Evolutionary conservation across 345 rosid genomes (phyloP), one percentile per base, ranked within the genome.

Genomic region (Anastatica hierochuntica): DNA sequence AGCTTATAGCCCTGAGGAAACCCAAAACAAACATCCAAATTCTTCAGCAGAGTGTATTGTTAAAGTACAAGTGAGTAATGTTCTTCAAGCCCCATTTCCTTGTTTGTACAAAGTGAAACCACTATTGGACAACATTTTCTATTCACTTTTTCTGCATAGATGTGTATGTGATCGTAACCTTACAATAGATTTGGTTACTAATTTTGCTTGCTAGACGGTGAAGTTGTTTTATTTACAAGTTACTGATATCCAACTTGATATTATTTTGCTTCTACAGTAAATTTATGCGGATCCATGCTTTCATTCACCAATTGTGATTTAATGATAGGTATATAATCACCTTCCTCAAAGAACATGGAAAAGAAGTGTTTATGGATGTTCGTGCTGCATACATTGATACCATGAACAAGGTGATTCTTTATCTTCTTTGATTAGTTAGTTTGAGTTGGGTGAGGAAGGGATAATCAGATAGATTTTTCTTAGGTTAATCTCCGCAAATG

Each of bases 1-100:
- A 92, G 79, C 98, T 92, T 45, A 70, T 85, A 64, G 95, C 97
- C 13, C 62, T 92, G 66, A 88, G 98, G 68, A 92, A 92, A 74
- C 98, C 98, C 37, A 92, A 92, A 81, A 92, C 98, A 56, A 92
- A 92, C 67, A 88, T 92, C 61, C 98, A 92, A 72, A 88, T 92
- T 66, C 92, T 92, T 76, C 98, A 92, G 64, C 98, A 88, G 68
- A 92, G 80, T 76, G 95, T 92, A 63, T 81, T 88, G 69, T 73
- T 88, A 58, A 92, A 92, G 45, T 88, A 88, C 84, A 92, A 85
- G 98, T 92, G 66, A 75, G 95, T 60, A 18, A 34, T 53, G 15
- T 16, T 66, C 37, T 56, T 18, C 17, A 38, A 2, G 3, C 29
- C 56, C 24, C 16, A 10, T 44, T 27, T 30, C 8, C 42, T 43